phyloP scores from a whole-genome alignment of 441 rosid species.

The Erysimum pusillum region DNA sequence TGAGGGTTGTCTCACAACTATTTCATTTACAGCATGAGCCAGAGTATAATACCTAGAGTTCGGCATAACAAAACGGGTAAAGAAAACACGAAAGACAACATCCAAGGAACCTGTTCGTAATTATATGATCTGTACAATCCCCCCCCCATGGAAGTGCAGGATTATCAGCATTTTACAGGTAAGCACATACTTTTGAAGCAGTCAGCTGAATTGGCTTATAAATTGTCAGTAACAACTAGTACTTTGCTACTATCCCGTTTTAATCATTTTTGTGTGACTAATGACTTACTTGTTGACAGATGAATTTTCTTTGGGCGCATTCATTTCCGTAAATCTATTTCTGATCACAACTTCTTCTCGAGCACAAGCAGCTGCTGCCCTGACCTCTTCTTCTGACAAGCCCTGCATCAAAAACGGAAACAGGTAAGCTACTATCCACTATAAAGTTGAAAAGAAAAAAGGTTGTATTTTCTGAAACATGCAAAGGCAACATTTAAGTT shows the following conservation, averaged over 20 bases:
- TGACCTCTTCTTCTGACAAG: slow-evolving; percentile 97
- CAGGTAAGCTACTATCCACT: slow-evolving; percentile 43
- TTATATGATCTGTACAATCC: slow-evolving; percentile 15
- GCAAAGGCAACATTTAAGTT: slow-evolving; percentile 16
- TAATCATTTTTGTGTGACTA: slow-evolving; percentile 12
- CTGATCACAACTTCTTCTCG: slow-evolving; percentile 98
- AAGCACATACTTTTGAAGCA: slow-evolving; percentile 12
- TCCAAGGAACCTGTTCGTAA: slow-evolving; percentile 31
- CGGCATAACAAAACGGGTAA: slow-evolving; percentile 21
- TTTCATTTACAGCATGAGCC: slow-evolving; percentile 99
- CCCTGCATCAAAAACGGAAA: slow-evolving; percentile 67
- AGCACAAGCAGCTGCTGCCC: slow-evolving; percentile 96
- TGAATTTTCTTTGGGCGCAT: slow-evolving; percentile 92
- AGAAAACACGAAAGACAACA: slow-evolving; percentile 22
- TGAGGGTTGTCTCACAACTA: slow-evolving; percentile 92
- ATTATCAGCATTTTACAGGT: slow-evolving; percentile 37
- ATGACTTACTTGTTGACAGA: slow-evolving; percentile 93
- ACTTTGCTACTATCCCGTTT: slow-evolving; percentile 19
- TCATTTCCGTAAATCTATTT: slow-evolving; percentile 95
- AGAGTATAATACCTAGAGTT: slow-evolving; percentile 87
- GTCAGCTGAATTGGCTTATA: slow-evolving; percentile 14
- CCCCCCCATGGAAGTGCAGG: slow-evolving; percentile 2
- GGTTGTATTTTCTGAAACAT: slow-evolving; percentile 17
- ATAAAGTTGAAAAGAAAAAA: slow-evolving; percentile 1
- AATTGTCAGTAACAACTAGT: slow-evolving; percentile 10